Conservation (phyloP, 306 rosid genomes). For the Vachellia pachyceras region DNA sequence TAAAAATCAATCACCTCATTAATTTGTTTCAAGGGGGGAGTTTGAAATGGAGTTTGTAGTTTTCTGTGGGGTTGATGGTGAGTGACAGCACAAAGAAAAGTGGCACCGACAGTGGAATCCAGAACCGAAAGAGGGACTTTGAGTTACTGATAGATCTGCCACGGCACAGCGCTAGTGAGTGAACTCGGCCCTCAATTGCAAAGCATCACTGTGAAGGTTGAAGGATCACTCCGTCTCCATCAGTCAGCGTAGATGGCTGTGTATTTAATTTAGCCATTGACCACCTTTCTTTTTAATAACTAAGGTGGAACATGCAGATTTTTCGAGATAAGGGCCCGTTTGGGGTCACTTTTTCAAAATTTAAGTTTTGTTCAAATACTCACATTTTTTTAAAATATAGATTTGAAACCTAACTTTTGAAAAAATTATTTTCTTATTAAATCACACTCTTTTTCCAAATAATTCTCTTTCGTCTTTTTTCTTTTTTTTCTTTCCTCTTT, state of each 20-base stretch:
- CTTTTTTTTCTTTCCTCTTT: no score
- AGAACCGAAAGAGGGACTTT: not conserved
- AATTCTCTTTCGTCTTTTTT: no score
- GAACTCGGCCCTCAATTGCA: slow-evolving; percentile 8
- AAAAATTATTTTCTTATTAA: no score
- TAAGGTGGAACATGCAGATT: not conserved
- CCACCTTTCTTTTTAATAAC: not conserved
- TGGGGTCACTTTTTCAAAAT: no score
- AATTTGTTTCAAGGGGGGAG: not conserved
- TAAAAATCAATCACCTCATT: not conserved
- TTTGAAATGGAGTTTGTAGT: no score
- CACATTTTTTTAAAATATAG: no score
- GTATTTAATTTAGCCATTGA: not conserved
- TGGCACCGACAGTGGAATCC: slow-evolving; percentile 41
- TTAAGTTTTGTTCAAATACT: no score
- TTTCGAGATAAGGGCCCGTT: no score
- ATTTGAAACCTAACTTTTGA: no score
- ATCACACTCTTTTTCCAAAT: no score
- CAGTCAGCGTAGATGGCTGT: slow-evolving; percentile 31
- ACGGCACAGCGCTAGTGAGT: slow-evolving; percentile 2
- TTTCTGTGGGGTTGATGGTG: not conserved
- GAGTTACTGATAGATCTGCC: not conserved
- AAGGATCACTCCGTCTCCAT: not conserved
- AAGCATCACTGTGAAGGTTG: not conserved
- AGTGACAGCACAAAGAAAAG: slow-evolving; percentile 12